phyloP scores from a whole-genome alignment of 2,329 filamentous ascomycete species.

The Cytospora piceicola region DNA sequence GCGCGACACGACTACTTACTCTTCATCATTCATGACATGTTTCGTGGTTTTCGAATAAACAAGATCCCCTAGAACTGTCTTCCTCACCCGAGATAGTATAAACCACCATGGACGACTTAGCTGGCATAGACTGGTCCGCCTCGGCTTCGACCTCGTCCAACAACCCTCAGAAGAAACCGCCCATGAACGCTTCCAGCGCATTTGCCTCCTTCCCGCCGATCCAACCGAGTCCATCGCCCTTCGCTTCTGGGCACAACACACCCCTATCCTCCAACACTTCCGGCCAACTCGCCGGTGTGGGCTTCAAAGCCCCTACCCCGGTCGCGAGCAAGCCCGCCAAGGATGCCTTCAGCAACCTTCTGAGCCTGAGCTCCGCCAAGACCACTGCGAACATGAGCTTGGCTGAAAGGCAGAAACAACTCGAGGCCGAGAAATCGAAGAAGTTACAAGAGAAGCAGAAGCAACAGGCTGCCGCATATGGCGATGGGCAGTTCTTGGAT shows the following conservation, averaged over 20 bases:
- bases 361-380: constrained; percentile 66
- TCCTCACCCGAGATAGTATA: constrained; percentile 5
- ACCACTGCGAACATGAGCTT: constrained; percentile 72
- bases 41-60: constrained; percentile 29
- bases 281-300: constrained; percentile 40
- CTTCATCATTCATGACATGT: constrained; percentile 27
- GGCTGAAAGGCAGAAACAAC: constrained; percentile 73
- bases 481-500: constrained; percentile 77
- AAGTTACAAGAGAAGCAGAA: constrained; percentile 76
- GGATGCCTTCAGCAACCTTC: constrained; percentile 79
- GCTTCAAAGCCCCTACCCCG: constrained; percentile 43
- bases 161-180: constrained; percentile 44
- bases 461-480: constrained; percentile 77
- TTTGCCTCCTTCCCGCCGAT: constrained; percentile 53
- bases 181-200: constrained; percentile 47
- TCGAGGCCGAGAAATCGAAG: constrained; percentile 66
- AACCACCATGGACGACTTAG: constrained; percentile 65
- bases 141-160: constrained; percentile 41
- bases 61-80: constrained; percentile 23
- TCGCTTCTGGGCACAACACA: constrained; percentile 59
- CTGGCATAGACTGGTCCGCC: constrained; percentile 62
- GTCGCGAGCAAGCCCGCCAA: constrained; percentile 54
- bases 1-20: constrained; percentile 4
- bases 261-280: constrained; percentile 57
- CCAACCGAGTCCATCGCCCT: constrained; percentile 59